These are phyloP conservation scores for Fraxinus albicans DNA, from an alignment of 305 asterid genomes.

Conservation along the genomic window DNA sequence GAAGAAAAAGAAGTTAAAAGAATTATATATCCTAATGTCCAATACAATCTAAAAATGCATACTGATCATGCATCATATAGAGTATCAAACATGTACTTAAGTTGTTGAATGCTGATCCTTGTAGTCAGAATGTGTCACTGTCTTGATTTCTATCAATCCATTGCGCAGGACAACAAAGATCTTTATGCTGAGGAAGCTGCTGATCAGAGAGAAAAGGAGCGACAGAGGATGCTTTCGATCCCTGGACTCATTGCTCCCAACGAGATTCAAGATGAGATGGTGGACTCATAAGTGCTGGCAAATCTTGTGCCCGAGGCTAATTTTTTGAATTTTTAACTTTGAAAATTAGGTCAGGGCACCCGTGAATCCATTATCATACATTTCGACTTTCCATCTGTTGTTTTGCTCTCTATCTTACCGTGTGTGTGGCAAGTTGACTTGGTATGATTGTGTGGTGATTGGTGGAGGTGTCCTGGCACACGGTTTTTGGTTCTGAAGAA, in stretches of 20 bases:
- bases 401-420: conserved; percentile 24
- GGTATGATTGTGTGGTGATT: conserved; percentile 29
- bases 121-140: background rate
- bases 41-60: background rate
- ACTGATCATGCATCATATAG: background rate
- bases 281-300: conserved; percentile 48
- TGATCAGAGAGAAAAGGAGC: conserved; percentile 82
- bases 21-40: background rate
- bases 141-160: background rate
- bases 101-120: background rate
- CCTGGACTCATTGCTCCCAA: conserved; percentile 92
- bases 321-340: conserved; percentile 32
- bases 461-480: conserved; percentile 33
- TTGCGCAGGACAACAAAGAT: conserved; percentile 89
- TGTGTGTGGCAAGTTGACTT: conserved; percentile 18
- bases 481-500: conserved; percentile 29
- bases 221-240: conserved; percentile 81
- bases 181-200: conserved; percentile 97
- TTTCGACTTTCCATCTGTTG: conserved; percentile 23
- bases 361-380: conserved; percentile 20
- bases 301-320: conserved; percentile 23
- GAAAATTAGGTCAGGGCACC: conserved; percentile 23
- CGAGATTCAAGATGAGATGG: conserved; percentile 92
- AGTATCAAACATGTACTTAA: background rate
- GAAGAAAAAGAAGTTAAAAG: background rate